Conservation (phyloP, 495 filamentous ascomycete species). For the Xylaria sp. region DNA sequence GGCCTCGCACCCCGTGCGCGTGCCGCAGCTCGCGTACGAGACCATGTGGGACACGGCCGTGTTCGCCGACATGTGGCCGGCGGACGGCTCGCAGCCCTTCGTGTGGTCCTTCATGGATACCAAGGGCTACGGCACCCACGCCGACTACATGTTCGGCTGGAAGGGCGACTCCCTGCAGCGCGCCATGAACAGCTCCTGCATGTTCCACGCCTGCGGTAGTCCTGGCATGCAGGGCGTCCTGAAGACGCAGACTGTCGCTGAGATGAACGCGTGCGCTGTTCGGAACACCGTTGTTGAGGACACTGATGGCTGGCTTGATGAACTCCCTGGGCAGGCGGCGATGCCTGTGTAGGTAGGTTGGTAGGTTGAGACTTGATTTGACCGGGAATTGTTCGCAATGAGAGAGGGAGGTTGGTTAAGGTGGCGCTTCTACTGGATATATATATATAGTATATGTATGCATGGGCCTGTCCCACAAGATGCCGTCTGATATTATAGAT, state of each 20-base stretch:
- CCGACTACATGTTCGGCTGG: constrained; percentile 56
- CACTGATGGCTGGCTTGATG: constrained; percentile 45
- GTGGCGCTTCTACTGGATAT: no score
- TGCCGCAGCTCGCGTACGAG: constrained; percentile 59
- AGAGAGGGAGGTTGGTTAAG: not conserved
- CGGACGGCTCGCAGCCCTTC: constrained; percentile 52
- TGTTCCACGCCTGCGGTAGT: constrained; percentile 53
- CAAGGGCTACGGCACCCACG: constrained; percentile 54
- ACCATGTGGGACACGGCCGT: constrained; percentile 57
- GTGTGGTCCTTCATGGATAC: constrained; percentile 52
- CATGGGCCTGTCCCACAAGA: no score
- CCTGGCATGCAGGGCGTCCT: constrained; percentile 40
- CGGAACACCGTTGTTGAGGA: constrained; percentile 50
- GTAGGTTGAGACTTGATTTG: not conserved
- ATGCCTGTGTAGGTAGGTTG: constrained; percentile 31
- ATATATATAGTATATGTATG: not conserved
- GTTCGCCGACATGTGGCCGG: constrained; percentile 54
- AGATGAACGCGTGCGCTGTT: constrained; percentile 53
- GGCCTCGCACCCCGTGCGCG: constrained; percentile 53
- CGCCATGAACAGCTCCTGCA: constrained; percentile 51
- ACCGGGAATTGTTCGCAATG: not conserved
- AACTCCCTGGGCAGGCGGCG: constrained; percentile 40
- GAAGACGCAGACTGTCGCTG: constrained; percentile 51
- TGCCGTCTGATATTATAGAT: no score
- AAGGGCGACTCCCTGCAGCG: constrained; percentile 52